Percentiles rank a stretch among this genome's conserved stretches.
Conservation (phyloP, 169 alveolate species). For the Miamiensis avidus region DNA sequence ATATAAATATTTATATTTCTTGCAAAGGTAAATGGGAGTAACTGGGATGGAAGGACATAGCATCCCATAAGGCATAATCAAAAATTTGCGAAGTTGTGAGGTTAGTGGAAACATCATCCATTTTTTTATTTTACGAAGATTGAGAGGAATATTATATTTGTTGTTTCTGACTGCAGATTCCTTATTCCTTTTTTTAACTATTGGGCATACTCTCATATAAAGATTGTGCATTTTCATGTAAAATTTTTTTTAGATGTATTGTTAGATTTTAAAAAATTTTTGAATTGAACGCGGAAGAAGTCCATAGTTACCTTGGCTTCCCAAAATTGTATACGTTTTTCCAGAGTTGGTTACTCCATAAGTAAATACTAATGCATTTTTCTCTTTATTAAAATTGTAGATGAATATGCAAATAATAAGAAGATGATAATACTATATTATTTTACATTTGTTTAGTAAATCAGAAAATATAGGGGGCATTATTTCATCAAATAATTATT, state of each 20-base stretch:
- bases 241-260: background rate
- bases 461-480: background rate
- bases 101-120: too few species aligned
- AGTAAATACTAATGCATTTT: constrained; percentile 17
- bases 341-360: constrained; percentile 42
- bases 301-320: constrained; percentile 12
- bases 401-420: too few species aligned
- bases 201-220: background rate
- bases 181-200: background rate
- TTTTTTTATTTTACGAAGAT: background rate
- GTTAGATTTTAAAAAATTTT: constrained; percentile 3
- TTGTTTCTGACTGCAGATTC: background rate
- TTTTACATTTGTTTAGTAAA: background rate
- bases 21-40: background rate
- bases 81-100: too few species aligned
- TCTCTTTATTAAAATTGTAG: background rate
- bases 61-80: too few species aligned
- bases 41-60: background rate
- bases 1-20: background rate
- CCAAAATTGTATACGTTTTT: constrained; percentile 25
- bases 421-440: too few species aligned
- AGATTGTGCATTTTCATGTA: background rate
- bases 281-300: constrained; percentile 16
- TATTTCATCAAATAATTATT: background rate
- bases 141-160: background rate